Conservation (phyloP, 192 early-diverging fungal species). For the Rhizoclosmatium globosum region DNA sequence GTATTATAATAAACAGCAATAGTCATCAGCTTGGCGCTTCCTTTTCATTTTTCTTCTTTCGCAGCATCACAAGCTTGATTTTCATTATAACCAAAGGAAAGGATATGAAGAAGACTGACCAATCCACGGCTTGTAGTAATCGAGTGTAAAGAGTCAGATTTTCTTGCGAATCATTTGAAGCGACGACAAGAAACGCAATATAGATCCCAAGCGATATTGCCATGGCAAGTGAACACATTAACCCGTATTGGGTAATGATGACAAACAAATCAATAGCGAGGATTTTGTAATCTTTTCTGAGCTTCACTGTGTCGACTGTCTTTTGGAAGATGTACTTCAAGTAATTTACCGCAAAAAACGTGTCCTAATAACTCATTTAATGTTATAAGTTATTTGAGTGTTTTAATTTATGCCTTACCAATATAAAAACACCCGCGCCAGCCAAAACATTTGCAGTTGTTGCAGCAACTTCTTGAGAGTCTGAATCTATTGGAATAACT, state of each 20-base stretch:
- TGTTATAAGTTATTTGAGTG: too few relatives aligned
- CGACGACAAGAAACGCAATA: neutral
- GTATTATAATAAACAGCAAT: neutral
- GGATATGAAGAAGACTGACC: neutral
- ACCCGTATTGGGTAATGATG: neutral
- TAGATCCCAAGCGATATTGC: neutral
- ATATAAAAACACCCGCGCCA: neutral
- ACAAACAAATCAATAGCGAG: neutral
- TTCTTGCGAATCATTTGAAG: neutral
- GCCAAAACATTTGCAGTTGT: neutral
- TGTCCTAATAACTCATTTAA: neutral
- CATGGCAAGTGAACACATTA: neutral
- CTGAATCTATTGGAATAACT: neutral
- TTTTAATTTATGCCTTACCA: neutral
- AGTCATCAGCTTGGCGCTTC: too few relatives aligned
- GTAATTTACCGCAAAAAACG: neutral
- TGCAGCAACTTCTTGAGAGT: neutral
- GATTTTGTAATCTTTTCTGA: neutral
- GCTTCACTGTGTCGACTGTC: neutral
- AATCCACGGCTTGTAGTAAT: neutral
- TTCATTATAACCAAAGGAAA: neutral
- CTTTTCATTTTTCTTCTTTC: neutral
- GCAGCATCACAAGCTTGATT: neutral
- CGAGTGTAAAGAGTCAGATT: neutral
- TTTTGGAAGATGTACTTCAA: neutral